These are phyloP conservation scores for Lactarius deliciosus DNA, from an alignment of 768 basidiomycete genomes.

Conservation along the genomic window DNA sequence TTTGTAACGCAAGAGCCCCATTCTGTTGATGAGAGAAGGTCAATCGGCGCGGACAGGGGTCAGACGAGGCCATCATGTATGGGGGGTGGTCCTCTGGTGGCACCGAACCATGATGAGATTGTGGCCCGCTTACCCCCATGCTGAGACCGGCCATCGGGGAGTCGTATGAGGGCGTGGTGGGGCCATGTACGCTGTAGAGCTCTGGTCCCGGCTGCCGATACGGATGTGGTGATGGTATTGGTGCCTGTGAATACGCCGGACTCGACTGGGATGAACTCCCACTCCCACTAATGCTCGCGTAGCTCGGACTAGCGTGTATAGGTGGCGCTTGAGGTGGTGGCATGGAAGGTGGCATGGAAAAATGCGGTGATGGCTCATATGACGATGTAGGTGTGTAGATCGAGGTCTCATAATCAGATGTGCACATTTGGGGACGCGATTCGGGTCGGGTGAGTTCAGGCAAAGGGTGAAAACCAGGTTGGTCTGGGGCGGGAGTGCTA, in stretches of 20 bases:
- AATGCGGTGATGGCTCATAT: constrained; percentile 14
- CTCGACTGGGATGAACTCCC: constrained; percentile 26
- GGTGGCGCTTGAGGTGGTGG: constrained; percentile 18
- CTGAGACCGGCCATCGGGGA: constrained; percentile 19
- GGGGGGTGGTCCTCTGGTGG: constrained; percentile 23
- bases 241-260: constrained; percentile 26
- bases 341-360: constrained; percentile 21
- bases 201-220: constrained; percentile 19
- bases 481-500: constrained; percentile 22
- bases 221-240: constrained; percentile 24
- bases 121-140: constrained; percentile 14
- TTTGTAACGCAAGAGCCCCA: constrained; percentile 19
- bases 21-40: constrained; percentile 19
- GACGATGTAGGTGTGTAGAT: constrained; percentile 16
- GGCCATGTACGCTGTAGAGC: constrained; percentile 10
- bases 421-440: constrained; percentile 12
- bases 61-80: constrained; percentile 11
- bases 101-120: constrained; percentile 20
- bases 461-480: constrained; percentile 11
- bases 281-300: constrained; percentile 24
- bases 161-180: constrained; percentile 23
- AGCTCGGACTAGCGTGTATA: constrained; percentile 25
- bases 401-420: constrained; percentile 16
- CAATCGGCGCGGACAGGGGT: constrained; percentile 13
- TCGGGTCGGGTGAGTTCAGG: constrained; percentile 18